phyloP scores from a whole-genome alignment of 768 basidiomycete species.

The Naganishia vaughanmartiniae region DNA sequence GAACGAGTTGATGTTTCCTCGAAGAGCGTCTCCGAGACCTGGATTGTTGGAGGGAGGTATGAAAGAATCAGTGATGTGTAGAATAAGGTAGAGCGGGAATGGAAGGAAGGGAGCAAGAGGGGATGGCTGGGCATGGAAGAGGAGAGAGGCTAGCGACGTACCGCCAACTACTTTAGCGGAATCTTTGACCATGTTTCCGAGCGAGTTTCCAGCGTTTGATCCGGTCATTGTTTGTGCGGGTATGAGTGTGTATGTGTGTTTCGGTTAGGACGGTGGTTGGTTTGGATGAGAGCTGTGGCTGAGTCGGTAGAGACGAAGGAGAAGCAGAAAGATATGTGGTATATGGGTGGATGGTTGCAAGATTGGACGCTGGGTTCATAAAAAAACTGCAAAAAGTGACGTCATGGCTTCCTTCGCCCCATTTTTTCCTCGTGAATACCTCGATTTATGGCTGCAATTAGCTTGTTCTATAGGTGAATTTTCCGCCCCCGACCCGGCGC shows the following conservation, averaged over 20 bases:
- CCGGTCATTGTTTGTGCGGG: constrained; percentile 8
- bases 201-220: constrained; percentile 4
- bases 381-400: no score
- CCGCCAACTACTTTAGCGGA: constrained; percentile 19
- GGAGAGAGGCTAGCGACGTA: background rate
- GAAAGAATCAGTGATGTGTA: background rate
- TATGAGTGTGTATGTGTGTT: background rate
- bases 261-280: background rate
- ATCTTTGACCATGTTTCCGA: constrained; percentile 25
- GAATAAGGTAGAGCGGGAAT: background rate
- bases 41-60: background rate
- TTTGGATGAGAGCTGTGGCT: background rate
- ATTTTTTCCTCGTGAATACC: no score
- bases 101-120: background rate
- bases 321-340: no score
- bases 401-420: no score
- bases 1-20: constrained; percentile 30
- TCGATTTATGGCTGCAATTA: no score
- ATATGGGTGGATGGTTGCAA: no score
- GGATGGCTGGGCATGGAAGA: background rate
- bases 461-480: no score
- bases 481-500: no score
- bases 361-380: no score
- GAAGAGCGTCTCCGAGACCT: constrained; percentile 25
- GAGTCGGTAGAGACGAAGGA: no score